A percentile compares a stretch with the other conserved stretches of the same genome.
Evolutionary conservation across 2,329 filamentous ascomycete genomes (phyloP).

Genomic region (Fusarium hostae): DNA sequence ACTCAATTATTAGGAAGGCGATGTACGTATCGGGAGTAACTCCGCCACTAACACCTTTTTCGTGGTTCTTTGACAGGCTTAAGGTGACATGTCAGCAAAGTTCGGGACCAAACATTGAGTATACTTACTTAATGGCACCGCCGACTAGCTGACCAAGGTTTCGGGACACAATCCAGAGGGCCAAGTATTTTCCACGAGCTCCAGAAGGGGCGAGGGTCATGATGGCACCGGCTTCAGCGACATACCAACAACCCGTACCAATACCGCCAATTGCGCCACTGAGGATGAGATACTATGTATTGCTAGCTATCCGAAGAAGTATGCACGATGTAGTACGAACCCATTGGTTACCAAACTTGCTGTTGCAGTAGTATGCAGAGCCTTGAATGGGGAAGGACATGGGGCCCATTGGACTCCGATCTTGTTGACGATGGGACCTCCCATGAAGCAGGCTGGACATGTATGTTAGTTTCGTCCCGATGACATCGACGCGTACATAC

Average conservation of each 20-base stretch:
- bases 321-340: rapidly evolving
- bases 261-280: slow-evolving; percentile 23
- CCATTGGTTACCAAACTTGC: slow-evolving; percentile 17
- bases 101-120: rapidly evolving
- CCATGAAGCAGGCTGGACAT: slow-evolving; percentile 5
- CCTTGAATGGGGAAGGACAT: neutral
- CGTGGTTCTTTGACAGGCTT: slow-evolving; percentile 12
- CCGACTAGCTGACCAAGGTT: slow-evolving; percentile 13
- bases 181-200: slow-evolving; percentile 58
- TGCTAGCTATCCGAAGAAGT: rapidly evolving
- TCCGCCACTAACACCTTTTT: slow-evolving; percentile 8
- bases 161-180: slow-evolving; percentile 8
- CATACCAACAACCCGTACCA: slow-evolving; percentile 60
- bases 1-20: slow-evolving; percentile 14
- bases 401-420: slow-evolving; percentile 18
- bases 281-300: neutral
- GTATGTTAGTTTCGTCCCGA: rapidly evolving
- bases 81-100: rapidly evolving
- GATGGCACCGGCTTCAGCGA: slow-evolving; percentile 60
- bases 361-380: slow-evolving; percentile 15
- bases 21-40: slow-evolving; percentile 13
- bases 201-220: slow-evolving; percentile 59
- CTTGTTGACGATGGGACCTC: slow-evolving; percentile 14
- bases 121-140: slow-evolving; percentile 5
- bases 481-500: neutral